phyloP scores from a whole-genome alignment of 2,329 filamentous ascomycete species.

The Phaeosphaeria sp. region DNA sequence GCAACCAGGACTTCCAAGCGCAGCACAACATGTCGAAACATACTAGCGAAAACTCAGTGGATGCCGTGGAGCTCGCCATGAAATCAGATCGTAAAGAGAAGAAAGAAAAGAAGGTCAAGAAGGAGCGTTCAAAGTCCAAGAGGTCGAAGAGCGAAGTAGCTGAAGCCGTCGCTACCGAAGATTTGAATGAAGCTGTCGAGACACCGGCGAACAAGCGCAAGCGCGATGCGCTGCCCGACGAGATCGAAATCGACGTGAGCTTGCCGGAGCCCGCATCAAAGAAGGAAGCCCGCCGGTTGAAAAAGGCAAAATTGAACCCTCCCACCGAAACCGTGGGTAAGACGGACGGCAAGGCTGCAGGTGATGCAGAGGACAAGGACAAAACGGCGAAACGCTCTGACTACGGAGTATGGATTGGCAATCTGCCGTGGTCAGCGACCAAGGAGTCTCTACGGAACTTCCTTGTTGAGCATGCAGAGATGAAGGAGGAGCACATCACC shows the following conservation, averaged over 20 bases:
- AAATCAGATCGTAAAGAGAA: constrained; percentile 35
- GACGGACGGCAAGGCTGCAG: constrained; percentile 26
- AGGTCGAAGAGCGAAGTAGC: constrained; percentile 18
- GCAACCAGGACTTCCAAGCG: constrained; percentile 1
- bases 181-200: constrained; percentile 12
- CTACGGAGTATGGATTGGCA: constrained; percentile 94
- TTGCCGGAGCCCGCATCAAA: constrained; percentile 96
- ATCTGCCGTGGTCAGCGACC: constrained; percentile 83
- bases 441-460: constrained; percentile 78
- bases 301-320: constrained; percentile 72
- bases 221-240: constrained; percentile 64
- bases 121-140: constrained; percentile 29
- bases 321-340: constrained; percentile 17
- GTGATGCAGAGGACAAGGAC: constrained; percentile 42
- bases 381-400: constrained; percentile 68
- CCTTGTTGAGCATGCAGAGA: constrained; percentile 71
- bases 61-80: constrained; percentile 9
- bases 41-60: constrained; percentile 8
- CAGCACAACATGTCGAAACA: constrained; percentile 18
- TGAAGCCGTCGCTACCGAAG: constrained; percentile 14
- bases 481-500: constrained; percentile 73
- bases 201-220: constrained; percentile 54
- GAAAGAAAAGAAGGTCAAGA: constrained; percentile 27
- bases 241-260: constrained; percentile 85
- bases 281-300: constrained; percentile 85